Evolutionary conservation across 129 eudicot species (phyloP).

Genomic region (Oenanthe sinensis): DNA sequence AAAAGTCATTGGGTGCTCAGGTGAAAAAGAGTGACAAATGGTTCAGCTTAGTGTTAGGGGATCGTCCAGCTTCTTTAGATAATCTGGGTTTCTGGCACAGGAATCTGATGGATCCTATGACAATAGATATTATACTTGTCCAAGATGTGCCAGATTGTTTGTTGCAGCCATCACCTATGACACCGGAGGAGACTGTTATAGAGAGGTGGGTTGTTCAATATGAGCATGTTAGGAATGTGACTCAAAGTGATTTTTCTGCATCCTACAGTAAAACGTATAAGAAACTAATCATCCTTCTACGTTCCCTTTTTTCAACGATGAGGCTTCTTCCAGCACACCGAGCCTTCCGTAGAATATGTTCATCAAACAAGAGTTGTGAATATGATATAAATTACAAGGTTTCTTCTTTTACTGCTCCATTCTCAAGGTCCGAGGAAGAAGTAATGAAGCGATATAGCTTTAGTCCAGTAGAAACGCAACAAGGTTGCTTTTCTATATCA

Average conservation of each 20-base stretch:
- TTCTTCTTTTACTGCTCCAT: slow-evolving; percentile 65
- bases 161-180: slow-evolving; percentile 26
- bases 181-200: slow-evolving; percentile 51
- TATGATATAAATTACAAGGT: slow-evolving; percentile 76
- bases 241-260: slow-evolving; percentile 31
- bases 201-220: slow-evolving; percentile 96
- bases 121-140: slow-evolving; percentile 73
- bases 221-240: slow-evolving; percentile 30
- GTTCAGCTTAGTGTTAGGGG: slow-evolving; percentile 81
- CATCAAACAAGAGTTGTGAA: slow-evolving; percentile 36
- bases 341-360: slow-evolving; percentile 51
- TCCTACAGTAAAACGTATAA: slow-evolving; percentile 69
- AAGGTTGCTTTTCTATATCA: slow-evolving; percentile 73
- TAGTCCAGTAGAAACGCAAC: slow-evolving; percentile 66
- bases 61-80: slow-evolving; percentile 74
- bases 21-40: slow-evolving; percentile 73
- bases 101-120: slow-evolving; percentile 86
- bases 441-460: slow-evolving; percentile 65
- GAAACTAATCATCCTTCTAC: slow-evolving; percentile 69
- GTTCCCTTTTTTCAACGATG: slow-evolving; percentile 70
- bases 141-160: slow-evolving; percentile 31
- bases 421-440: slow-evolving; percentile 66
- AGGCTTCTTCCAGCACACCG: slow-evolving; percentile 86
- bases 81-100: slow-evolving; percentile 67
- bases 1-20: slow-evolving; percentile 12